Evolutionary conservation across 352 stramenopile species (phyloP).

Genomic region (Phytophthora sansomeana): DNA sequence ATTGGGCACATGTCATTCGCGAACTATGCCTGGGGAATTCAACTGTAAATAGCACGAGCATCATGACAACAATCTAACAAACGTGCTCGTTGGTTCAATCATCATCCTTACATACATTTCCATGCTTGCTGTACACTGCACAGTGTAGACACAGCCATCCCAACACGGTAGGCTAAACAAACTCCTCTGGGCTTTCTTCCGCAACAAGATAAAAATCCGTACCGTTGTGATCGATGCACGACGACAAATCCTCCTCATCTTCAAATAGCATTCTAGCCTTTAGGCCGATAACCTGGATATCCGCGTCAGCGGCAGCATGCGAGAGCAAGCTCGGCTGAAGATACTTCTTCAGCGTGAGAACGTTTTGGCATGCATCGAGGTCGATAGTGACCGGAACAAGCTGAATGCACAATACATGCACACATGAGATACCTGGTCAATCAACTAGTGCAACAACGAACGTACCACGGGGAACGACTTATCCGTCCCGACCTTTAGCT

Average conservation of each 20-base stretch:
- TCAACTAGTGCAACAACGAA: neutral
- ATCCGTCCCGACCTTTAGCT: slow-evolving; percentile 40
- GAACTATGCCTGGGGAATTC: slow-evolving; percentile 30
- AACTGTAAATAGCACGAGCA: slow-evolving; percentile 3
- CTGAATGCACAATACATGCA: slow-evolving; percentile 17
- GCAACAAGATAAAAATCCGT: slow-evolving; percentile 38
- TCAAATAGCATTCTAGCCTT: slow-evolving; percentile 21
- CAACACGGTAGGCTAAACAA: slow-evolving; percentile 18
- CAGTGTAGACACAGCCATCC: neutral
- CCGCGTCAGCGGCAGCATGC: slow-evolving; percentile 3
- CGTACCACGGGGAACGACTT: slow-evolving; percentile 43
- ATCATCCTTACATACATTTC: neutral
- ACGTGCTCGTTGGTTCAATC: neutral
- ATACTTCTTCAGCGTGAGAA: slow-evolving; percentile 26
- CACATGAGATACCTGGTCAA: neutral
- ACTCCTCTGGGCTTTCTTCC: slow-evolving; percentile 29
- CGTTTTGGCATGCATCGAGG: slow-evolving; percentile 25
- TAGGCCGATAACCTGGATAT: slow-evolving; percentile 33
- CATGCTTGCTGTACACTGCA: neutral
- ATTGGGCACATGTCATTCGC: slow-evolving; percentile 25
- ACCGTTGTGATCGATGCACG: slow-evolving; percentile 35
- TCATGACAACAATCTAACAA: neutral
- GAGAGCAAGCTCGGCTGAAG: slow-evolving; percentile 31
- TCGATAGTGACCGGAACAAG: slow-evolving; percentile 24
- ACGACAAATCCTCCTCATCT: slow-evolving; percentile 26